phyloP scores from a whole-genome alignment of 208 protist genomes.

The Trypanosoma brucei region DNA sequence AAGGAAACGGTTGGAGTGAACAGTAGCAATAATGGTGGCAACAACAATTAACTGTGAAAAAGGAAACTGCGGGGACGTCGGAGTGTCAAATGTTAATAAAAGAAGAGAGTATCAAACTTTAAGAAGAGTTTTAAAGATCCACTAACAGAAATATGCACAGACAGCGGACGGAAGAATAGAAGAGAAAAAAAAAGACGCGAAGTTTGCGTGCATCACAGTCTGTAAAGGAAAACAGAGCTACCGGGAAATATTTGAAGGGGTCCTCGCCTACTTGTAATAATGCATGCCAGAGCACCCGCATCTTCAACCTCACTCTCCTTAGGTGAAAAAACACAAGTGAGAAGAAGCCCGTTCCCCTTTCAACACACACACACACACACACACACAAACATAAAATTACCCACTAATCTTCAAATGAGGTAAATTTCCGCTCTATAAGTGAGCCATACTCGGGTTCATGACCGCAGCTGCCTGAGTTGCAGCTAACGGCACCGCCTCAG shows the following conservation, averaged over 20 bases:
- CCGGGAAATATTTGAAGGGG: not conserved
- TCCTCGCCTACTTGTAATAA: too few species aligned
- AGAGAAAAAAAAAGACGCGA: not conserved
- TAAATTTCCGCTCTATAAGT: not conserved
- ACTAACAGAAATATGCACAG: not conserved
- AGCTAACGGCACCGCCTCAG: conserved; percentile 22
- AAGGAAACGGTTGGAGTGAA: too few species aligned
- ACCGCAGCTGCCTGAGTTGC: not conserved
- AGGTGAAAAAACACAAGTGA: too few species aligned
- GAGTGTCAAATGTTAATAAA: not conserved
- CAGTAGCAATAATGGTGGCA: not conserved
- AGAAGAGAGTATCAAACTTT: conserved; percentile 1
- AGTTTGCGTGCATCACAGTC: not conserved
- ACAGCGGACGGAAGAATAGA: not conserved
- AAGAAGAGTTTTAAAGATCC: not conserved
- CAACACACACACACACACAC: too few species aligned
- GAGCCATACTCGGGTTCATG: not conserved
- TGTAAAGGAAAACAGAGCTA: not conserved
- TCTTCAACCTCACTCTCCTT: too few species aligned
- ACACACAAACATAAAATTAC: too few species aligned
- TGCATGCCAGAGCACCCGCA: too few species aligned
- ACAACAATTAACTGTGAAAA: not conserved
- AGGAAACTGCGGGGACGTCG: not conserved
- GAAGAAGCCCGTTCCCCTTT: too few species aligned
- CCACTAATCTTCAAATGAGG: too few species aligned